These are phyloP conservation scores for Sclerotinia minor DNA, from an alignment of 2,329 filamentous ascomycete species.

Conservation along the genomic window DNA sequence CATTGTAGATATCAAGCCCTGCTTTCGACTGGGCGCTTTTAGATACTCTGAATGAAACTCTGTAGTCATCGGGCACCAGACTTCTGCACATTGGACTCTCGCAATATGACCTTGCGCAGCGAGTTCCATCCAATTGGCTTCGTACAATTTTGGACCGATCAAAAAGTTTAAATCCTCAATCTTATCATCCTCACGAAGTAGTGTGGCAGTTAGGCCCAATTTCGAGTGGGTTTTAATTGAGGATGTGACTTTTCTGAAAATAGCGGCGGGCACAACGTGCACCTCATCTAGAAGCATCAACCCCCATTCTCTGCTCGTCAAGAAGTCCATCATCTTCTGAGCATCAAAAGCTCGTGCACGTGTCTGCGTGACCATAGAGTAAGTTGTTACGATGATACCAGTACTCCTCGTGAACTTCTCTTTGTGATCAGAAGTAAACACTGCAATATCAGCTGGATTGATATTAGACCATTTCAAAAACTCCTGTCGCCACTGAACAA, in stretches of 20 bases:
- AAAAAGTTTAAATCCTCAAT: conserved; percentile 96
- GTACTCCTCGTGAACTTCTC: conserved; percentile 82
- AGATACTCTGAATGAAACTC: conserved; percentile 98
- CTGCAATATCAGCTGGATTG: conserved; percentile 85
- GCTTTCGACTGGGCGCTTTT: conserved; percentile 64
- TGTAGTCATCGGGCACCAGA: conserved; percentile 99
- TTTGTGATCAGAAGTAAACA: conserved; percentile 95
- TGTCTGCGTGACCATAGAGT: conserved; percentile 97
- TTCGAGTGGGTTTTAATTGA: conserved; percentile 95
- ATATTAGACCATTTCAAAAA: conserved; percentile 99
- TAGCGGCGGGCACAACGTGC: conserved; percentile 94
- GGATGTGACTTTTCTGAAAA: conserved; percentile 92
- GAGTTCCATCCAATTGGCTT: conserved; percentile 99
- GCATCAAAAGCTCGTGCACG: conserved; percentile 87
- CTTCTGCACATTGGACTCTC: conserved; percentile 94
- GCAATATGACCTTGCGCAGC: conserved; percentile 97
- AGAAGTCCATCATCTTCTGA: conserved; percentile 96
- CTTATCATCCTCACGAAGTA: conserved; percentile 96
- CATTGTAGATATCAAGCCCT: conserved; percentile 84
- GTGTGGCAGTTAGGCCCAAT: conserved; percentile 87
- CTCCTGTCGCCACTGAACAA: conserved; percentile 93
- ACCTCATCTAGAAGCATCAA: conserved; percentile 97
- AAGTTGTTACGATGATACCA: conserved; percentile 95
- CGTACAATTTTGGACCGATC: conserved; percentile 95
- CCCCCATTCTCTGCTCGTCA: conserved; percentile 89